Percentiles rank a stretch among this genome's conserved stretches.
Conservation (phyloP, 2,329 filamentous ascomycete species). For the Diaporthe humulicola region DNA sequence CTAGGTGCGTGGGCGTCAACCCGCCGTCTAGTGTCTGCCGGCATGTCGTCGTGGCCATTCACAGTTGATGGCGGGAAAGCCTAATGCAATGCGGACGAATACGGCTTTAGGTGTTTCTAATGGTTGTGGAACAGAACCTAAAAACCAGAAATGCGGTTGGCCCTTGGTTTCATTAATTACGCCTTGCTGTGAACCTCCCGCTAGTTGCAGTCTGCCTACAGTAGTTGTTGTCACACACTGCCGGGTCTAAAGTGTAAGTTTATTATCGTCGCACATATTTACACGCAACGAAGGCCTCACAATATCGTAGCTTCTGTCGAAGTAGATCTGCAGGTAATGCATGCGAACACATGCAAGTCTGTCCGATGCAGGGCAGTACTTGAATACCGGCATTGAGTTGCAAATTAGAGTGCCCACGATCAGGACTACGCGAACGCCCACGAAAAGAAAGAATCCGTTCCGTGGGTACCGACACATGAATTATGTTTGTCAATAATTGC, state of each 20-base stretch:
- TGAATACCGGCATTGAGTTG: not conserved
- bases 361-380: no score
- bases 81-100: slow-evolving; percentile 17
- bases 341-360: no score
- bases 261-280: not conserved
- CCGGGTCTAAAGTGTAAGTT: not conserved
- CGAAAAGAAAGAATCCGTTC: not conserved
- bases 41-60: not conserved
- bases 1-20: not conserved
- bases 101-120: not conserved
- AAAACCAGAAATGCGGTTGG: not conserved
- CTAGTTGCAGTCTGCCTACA: not conserved
- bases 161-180: not conserved
- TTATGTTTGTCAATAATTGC: no score
- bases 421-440: no score
- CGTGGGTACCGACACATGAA: no score
- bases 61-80: not conserved
- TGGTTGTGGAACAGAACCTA: slow-evolving; percentile 1
- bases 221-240: not conserved
- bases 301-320: not conserved
- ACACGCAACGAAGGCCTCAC: not conserved
- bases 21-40: slow-evolving; percentile 11
- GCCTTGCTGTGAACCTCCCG: not conserved
- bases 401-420: not conserved
- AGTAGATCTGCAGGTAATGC: not conserved